Evolutionary conservation across 441 rosid genomes (phyloP).

Genomic region (Gossypium lobatum): DNA sequence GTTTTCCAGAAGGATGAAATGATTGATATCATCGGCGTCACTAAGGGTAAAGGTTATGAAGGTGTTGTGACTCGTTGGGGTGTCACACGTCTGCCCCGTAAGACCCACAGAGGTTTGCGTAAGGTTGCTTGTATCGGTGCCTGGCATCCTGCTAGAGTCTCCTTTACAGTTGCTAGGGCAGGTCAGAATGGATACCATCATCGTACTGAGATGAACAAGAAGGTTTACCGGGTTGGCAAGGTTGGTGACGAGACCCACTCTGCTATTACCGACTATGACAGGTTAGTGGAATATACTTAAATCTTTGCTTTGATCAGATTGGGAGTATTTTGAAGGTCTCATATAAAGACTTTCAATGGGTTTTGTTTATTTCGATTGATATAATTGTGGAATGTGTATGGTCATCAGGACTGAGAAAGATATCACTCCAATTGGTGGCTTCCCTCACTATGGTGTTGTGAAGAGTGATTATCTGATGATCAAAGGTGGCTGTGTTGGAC

Average conservation of each 20-base stretch:
- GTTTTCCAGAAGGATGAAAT: constrained; percentile 93
- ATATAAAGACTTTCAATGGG: not conserved
- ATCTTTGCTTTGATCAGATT: constrained; percentile 39
- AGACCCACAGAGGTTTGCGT: constrained; percentile 92
- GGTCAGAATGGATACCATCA: constrained; percentile 97
- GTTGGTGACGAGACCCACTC: constrained; percentile 58
- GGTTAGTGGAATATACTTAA: constrained; percentile 28
- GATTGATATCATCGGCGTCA: constrained; percentile 90
- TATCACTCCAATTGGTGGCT: constrained; percentile 86
- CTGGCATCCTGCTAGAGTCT: constrained; percentile 98
- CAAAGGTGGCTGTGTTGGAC: constrained; percentile 87
- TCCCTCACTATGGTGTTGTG: constrained; percentile 84
- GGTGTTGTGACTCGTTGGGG: constrained; percentile 98
- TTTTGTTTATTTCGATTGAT: not conserved
- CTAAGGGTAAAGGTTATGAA: constrained; percentile 92
- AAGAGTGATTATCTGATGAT: constrained; percentile 79
- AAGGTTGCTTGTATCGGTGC: constrained; percentile 97
- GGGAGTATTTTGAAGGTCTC: constrained; percentile 17
- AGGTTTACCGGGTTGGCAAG: constrained; percentile 78
- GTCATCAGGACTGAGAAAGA: constrained; percentile 77
- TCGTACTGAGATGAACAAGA: constrained; percentile 91
- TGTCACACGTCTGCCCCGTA: constrained; percentile 92
- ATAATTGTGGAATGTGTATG: not conserved
- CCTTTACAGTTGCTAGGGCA: constrained; percentile 88
- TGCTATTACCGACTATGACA: constrained; percentile 77